These are phyloP conservation scores for Physcomitrellopsis africana DNA, from an alignment of 225 moss, liverwort and hornwort genomes.

Conservation along the genomic window DNA sequence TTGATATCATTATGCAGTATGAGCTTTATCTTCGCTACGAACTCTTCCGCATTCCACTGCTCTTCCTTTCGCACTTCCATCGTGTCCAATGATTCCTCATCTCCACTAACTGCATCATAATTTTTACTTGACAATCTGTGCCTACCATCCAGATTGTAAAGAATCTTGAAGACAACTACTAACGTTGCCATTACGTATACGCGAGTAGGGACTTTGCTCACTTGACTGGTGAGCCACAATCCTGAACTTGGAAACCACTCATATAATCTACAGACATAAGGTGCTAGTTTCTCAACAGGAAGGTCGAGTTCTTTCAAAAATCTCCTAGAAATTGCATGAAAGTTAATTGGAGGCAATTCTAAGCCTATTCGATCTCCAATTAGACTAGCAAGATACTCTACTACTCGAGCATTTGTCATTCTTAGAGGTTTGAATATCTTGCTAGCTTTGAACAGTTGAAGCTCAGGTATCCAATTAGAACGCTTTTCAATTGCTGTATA, in stretches of 20 bases:
- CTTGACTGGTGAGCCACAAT: slow-evolving; percentile 77
- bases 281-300: slow-evolving; percentile 60
- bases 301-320: slow-evolving; percentile 70
- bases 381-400: slow-evolving; percentile 76
- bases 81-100: slow-evolving; percentile 30
- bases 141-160: slow-evolving; percentile 82
- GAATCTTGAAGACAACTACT: slow-evolving; percentile 70
- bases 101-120: slow-evolving; percentile 21
- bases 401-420: slow-evolving; percentile 67
- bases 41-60: slow-evolving; percentile 51
- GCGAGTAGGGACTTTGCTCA: slow-evolving; percentile 65
- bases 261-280: slow-evolving; percentile 63
- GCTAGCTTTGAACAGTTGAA: slow-evolving; percentile 61
- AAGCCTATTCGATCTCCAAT: slow-evolving; percentile 72
- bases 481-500: slow-evolving; percentile 66
- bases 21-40: slow-evolving; percentile 58
- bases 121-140: slow-evolving; percentile 14
- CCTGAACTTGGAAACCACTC: slow-evolving; percentile 91
- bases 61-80: slow-evolving; percentile 31
- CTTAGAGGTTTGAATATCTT: slow-evolving; percentile 78
- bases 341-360: slow-evolving; percentile 80
- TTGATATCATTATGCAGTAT: slow-evolving; percentile 34
- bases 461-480: slow-evolving; percentile 39
- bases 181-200: slow-evolving; percentile 90
- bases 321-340: slow-evolving; percentile 61